phyloP scores from a whole-genome alignment of 116 monocot genomes.

The Phalaenopsis hybrid region DNA sequence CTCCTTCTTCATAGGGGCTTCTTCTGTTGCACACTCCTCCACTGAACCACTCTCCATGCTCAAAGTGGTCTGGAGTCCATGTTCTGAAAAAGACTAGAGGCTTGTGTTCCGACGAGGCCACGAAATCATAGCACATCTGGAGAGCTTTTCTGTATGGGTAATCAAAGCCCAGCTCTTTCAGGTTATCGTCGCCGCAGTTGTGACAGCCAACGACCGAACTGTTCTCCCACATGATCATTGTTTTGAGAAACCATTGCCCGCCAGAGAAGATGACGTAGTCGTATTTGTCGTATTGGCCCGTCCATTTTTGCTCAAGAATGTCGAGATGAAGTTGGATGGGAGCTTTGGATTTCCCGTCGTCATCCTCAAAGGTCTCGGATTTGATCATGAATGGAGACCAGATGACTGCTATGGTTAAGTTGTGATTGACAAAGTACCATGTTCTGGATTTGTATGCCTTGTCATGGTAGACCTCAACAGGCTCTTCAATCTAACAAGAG shows the following conservation, averaged over 20 bases:
- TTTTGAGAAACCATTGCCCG: slow-evolving; percentile 68
- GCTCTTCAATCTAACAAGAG: slow-evolving; percentile 34
- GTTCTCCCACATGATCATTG: slow-evolving; percentile 42
- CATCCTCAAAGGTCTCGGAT: slow-evolving; percentile 33
- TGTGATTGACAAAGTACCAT: slow-evolving; percentile 39
- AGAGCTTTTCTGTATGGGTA: slow-evolving; percentile 55
- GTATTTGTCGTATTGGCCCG: slow-evolving; percentile 26
- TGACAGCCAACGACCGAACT: slow-evolving; percentile 46
- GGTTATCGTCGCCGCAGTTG: slow-evolving; percentile 31
- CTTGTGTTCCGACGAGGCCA: slow-evolving; percentile 35
- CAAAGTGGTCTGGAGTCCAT: slow-evolving; percentile 62
- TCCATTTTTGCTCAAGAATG: slow-evolving; percentile 50
- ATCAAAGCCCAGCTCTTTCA: slow-evolving; percentile 36
- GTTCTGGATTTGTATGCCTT: slow-evolving; percentile 34
- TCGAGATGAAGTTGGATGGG: slow-evolving; percentile 55
- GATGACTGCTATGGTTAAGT: slow-evolving; percentile 53
- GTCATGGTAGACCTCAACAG: slow-evolving; percentile 51
- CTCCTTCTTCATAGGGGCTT: slow-evolving; percentile 40
- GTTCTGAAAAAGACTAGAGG: slow-evolving; percentile 49
- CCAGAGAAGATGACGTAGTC: slow-evolving; percentile 59
- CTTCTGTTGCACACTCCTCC: slow-evolving; percentile 55
- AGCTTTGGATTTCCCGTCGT: slow-evolving; percentile 15
- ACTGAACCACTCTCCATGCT: slow-evolving; percentile 55
- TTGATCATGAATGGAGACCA: slow-evolving; percentile 67
- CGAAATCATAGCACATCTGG: slow-evolving; percentile 20